Evolutionary conservation across 208 protist genomes (phyloP).

Genomic region (Trypanosoma rangeli): DNA sequence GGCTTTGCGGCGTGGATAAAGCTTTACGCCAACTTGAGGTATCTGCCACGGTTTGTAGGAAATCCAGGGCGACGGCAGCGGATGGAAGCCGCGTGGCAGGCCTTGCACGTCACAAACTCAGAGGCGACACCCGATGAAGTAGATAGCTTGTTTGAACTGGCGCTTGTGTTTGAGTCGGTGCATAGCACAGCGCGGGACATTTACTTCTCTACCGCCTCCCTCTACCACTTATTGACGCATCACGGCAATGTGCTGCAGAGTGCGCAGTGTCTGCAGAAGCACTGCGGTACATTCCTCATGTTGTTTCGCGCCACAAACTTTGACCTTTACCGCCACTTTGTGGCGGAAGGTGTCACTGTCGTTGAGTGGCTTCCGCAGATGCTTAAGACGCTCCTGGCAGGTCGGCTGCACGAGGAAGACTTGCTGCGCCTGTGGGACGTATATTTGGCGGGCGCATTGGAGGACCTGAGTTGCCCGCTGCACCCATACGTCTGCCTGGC

Average conservation of each 20-base stretch:
- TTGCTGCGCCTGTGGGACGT: constrained; percentile 77
- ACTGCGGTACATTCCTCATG: constrained; percentile 81
- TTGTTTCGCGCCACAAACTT: constrained; percentile 69
- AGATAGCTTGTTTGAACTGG: constrained; percentile 44
- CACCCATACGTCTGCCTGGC: constrained; percentile 83
- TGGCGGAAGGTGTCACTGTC: constrained; percentile 52
- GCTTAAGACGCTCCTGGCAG: constrained; percentile 67
- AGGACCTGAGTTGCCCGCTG: constrained; percentile 54
- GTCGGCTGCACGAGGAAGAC: constrained; percentile 67
- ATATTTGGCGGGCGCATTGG: constrained; percentile 67
- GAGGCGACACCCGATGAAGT: constrained; percentile 59
- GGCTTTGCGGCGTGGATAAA: constrained; percentile 28
- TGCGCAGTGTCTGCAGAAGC: constrained; percentile 48
- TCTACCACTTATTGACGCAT: constrained; percentile 55
- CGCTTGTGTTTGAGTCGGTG: constrained; percentile 56
- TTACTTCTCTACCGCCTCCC: constrained; percentile 55
- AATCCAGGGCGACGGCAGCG: constrained; percentile 35
- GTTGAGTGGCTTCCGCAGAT: constrained; percentile 79
- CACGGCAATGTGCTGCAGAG: constrained; percentile 74
- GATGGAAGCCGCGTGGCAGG: constrained; percentile 49
- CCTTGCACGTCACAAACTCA: constrained; percentile 60
- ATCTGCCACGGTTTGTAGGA: constrained; percentile 28
- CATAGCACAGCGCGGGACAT: constrained; percentile 53
- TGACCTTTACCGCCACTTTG: constrained; percentile 81
- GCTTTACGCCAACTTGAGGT: background rate